Conservation (phyloP, 208 protist species). For the Leishmania tarentolae region DNA sequence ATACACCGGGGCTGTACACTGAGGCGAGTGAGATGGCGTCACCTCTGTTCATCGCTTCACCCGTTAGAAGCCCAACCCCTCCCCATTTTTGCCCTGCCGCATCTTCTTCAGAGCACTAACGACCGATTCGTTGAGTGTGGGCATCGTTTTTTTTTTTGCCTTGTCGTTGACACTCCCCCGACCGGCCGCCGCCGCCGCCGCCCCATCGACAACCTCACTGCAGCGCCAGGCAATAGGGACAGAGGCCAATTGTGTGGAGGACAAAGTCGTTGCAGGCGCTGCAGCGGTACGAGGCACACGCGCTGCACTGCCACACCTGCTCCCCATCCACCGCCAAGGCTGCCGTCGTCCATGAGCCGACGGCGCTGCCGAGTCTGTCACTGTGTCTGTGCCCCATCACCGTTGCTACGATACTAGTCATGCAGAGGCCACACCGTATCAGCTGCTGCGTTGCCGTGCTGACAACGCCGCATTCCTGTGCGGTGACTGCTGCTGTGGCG, state of each 20-base stretch:
- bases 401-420: conserved; percentile 3
- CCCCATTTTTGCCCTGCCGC: neutral
- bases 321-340: neutral
- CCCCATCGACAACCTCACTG: conserved; percentile 15
- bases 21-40: neutral
- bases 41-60: neutral
- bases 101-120: neutral
- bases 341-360: neutral
- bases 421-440: conserved; percentile 20
- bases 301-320: conserved; percentile 41
- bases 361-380: neutral
- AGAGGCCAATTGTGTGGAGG: conserved; percentile 55
- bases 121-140: neutral
- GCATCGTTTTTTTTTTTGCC: neutral
- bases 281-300: conserved; percentile 59
- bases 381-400: neutral
- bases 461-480: neutral
- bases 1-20: neutral
- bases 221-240: conserved; percentile 63
- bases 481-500: neutral
- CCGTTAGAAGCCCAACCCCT: too few species aligned
- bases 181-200: too few species aligned
- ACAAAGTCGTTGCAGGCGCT: conserved; percentile 55
- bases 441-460: conserved; percentile 1
- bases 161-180: neutral